Conservation (phyloP, 177 flowering plant genomes). For the Vitis hybrid region DNA sequence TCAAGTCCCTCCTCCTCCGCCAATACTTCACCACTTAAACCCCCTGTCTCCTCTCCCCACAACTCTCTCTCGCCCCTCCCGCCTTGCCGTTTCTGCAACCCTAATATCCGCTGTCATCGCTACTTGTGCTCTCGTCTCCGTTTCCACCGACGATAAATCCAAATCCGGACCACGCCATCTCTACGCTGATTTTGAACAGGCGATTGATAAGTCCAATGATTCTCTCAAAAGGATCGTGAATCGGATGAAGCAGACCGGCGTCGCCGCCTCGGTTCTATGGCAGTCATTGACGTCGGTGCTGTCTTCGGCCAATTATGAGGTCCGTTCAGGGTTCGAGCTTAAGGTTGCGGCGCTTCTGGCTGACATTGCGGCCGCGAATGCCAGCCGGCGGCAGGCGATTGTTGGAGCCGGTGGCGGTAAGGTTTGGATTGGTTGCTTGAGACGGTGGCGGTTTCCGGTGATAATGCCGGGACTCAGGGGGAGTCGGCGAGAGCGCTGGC, state of each 20-base stretch:
- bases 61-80: constrained; percentile 24
- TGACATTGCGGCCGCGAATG: constrained; percentile 81
- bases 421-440: constrained; percentile 91
- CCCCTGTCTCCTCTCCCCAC: constrained; percentile 15
- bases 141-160: constrained; percentile 7
- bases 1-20: constrained; percentile 15
- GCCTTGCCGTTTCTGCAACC: constrained; percentile 44
- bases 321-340: constrained; percentile 80
- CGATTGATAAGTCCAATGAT: constrained; percentile 41
- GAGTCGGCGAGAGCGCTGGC: constrained; percentile 96
- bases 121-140: neutral
- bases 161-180: constrained; percentile 15
- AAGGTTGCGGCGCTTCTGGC: constrained; percentile 88
- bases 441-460: constrained; percentile 52
- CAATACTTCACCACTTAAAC: constrained; percentile 15
- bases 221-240: constrained; percentile 42
- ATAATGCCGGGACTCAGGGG: constrained; percentile 62
- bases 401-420: constrained; percentile 89
- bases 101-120: constrained; percentile 30
- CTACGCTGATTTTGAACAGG: constrained; percentile 34
- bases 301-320: constrained; percentile 84
- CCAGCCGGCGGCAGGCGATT: constrained; percentile 70
- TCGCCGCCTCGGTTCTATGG: constrained; percentile 81
- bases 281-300: constrained; percentile 79
- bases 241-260: constrained; percentile 68